Percentiles rank a stretch among this genome's conserved stretches.
Evolutionary conservation across 2,329 filamentous ascomycete species (phyloP).

Genomic region (Nemania serpens): DNA sequence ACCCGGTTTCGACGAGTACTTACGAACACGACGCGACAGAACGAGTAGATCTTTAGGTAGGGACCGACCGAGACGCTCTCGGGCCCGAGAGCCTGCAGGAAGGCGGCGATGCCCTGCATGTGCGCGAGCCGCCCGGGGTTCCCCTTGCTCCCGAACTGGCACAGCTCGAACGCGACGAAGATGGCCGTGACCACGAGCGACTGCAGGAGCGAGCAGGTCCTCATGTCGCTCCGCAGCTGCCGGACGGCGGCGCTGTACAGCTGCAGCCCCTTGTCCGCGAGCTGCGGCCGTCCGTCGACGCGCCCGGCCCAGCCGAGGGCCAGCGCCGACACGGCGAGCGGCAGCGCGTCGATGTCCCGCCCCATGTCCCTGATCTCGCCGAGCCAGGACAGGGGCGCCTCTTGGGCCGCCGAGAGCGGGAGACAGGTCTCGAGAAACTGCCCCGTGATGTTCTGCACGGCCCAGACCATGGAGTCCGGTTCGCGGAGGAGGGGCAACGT

Average conservation of each 20-base stretch:
- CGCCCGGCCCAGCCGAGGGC: slow-evolving; percentile 32
- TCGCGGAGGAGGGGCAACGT: slow-evolving; percentile 12
- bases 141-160: slow-evolving; percentile 29
- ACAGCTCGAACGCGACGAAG: slow-evolving; percentile 31
- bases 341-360: slow-evolving; percentile 28
- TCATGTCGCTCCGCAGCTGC: slow-evolving; percentile 27
- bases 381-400: slow-evolving; percentile 30
- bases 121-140: slow-evolving; percentile 31
- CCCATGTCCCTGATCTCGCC: slow-evolving; percentile 24
- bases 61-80: slow-evolving; percentile 26
- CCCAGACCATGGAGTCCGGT: slow-evolving; percentile 19
- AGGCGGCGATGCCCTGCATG: slow-evolving; percentile 27
- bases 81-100: slow-evolving; percentile 25
- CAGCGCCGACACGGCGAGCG: slow-evolving; percentile 31
- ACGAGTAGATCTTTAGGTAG: slow-evolving; percentile 27
- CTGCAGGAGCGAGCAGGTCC: slow-evolving; percentile 22
- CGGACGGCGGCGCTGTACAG: slow-evolving; percentile 29
- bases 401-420: slow-evolving; percentile 19
- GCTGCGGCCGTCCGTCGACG: slow-evolving; percentile 18
- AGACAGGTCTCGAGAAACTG: slow-evolving; percentile 28
- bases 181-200: slow-evolving; percentile 27
- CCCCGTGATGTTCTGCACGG: slow-evolving; percentile 25
- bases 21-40: slow-evolving; percentile 30
- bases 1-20: too few species aligned
- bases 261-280: slow-evolving; percentile 29